Conservation (phyloP, 805 yeast genomes). For the Saccharomyces eubayanus region DNA sequence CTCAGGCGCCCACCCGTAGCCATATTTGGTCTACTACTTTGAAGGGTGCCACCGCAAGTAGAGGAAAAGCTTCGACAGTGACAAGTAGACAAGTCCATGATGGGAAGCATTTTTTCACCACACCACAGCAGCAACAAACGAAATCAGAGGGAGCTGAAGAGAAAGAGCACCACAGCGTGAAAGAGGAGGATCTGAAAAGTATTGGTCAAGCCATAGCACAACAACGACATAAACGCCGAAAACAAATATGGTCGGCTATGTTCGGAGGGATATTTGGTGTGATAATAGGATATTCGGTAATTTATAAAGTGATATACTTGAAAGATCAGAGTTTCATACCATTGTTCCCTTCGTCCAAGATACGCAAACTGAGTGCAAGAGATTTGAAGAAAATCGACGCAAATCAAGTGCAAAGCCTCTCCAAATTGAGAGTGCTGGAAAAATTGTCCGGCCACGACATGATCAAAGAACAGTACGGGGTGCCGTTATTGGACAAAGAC, state of each 20-base stretch:
- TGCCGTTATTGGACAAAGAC: slow-evolving; percentile 20
- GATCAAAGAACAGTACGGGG: slow-evolving; percentile 28
- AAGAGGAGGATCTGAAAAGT: slow-evolving; percentile 3
- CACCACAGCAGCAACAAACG: slow-evolving; percentile 4
- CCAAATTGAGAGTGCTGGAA: slow-evolving; percentile 17
- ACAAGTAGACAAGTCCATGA: slow-evolving; percentile 1
- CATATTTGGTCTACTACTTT: not conserved
- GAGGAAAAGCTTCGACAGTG: not conserved
- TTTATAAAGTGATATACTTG: slow-evolving; percentile 23
- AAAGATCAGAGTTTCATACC: slow-evolving; percentile 23
- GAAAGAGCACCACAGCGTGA: not conserved
- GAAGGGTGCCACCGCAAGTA: not conserved
- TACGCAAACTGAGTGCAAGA: slow-evolving; percentile 17
- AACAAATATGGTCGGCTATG: slow-evolving; percentile 9
- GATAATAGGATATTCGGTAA: slow-evolving; percentile 22
- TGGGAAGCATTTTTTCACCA: slow-evolving; percentile 22
- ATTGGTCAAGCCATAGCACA: slow-evolving; percentile 17
- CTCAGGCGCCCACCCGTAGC: not conserved
- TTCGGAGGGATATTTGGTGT: slow-evolving; percentile 12
- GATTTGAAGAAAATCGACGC: slow-evolving; percentile 19
- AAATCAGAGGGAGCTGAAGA: not conserved
- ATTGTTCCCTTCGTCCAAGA: slow-evolving; percentile 18
- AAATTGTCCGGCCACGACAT: slow-evolving; percentile 23
- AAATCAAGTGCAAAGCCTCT: slow-evolving; percentile 14
- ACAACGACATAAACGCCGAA: slow-evolving; percentile 14